These are phyloP conservation scores for Leccinum broughii DNA, from an alignment of 768 basidiomycete species.

Conservation along the genomic window DNA sequence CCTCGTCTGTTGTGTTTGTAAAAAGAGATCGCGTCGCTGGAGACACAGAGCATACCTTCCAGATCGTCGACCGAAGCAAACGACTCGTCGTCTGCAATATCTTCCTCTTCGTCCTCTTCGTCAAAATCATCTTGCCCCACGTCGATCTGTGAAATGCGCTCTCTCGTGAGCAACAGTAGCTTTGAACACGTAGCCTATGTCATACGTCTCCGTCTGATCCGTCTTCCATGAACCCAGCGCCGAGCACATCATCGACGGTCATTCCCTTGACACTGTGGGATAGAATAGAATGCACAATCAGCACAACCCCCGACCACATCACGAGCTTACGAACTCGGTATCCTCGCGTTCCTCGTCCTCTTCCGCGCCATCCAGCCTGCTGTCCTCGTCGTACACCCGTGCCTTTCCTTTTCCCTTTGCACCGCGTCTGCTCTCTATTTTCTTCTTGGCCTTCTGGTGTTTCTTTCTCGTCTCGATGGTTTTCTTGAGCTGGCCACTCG, in stretches of 20 bases:
- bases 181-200: conserved; percentile 2
- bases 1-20: conserved; percentile 55
- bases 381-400: conserved; percentile 29
- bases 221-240: conserved; percentile 69
- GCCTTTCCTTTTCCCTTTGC: conserved; percentile 36
- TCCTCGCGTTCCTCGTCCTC: conserved; percentile 4
- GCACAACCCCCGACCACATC: not conserved
- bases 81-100: conserved; percentile 55
- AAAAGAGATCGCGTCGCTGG: not conserved
- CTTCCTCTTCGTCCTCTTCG: conserved; percentile 44
- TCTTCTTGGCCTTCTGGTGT: conserved; percentile 73
- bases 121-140: conserved; percentile 30
- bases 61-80: conserved; percentile 80
- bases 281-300: not conserved
- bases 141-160: conserved; percentile 19
- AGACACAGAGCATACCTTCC: conserved; percentile 46
- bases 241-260: conserved; percentile 78
- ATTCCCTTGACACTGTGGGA: conserved; percentile 38
- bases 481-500: conserved; percentile 86
- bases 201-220: conserved; percentile 47
- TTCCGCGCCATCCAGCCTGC: conserved; percentile 27
- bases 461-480: conserved; percentile 83
- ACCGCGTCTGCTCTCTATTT: conserved; percentile 60
- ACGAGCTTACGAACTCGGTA: conserved; percentile 11
- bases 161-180: conserved; percentile 4